Evolutionary conservation across 768 basidiomycete species (phyloP).

Genomic region (Tricholoma flavovirens): DNA sequence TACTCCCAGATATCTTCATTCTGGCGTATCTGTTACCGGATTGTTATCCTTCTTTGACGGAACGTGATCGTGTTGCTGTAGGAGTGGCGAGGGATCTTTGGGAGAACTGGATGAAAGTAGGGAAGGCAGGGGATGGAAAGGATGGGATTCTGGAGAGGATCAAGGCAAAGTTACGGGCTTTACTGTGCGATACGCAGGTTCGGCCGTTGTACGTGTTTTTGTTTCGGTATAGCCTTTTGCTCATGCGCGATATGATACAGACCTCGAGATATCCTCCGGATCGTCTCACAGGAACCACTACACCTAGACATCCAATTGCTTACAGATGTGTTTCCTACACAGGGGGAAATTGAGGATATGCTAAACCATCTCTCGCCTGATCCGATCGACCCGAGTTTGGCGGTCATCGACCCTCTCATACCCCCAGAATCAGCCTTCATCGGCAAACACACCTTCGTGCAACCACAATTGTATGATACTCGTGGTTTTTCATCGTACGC

Average conservation of each 20-base stretch:
- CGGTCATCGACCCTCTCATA: slow-evolving; percentile 54
- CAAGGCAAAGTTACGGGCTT: slow-evolving; percentile 34
- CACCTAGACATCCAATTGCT: slow-evolving; percentile 36
- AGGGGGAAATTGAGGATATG: slow-evolving; percentile 39
- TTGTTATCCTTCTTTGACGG: slow-evolving; percentile 18
- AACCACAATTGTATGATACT: slow-evolving; percentile 29
- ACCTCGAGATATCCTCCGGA: slow-evolving; percentile 40
- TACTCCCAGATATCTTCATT: slow-evolving; percentile 43
- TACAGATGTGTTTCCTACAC: slow-evolving; percentile 47
- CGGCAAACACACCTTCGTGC: neutral
- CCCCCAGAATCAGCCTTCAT: slow-evolving; percentile 33
- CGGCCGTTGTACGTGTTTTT: slow-evolving; percentile 27
- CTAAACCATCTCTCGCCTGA: slow-evolving; percentile 40
- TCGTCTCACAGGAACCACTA: slow-evolving; percentile 29
- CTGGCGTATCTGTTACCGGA: slow-evolving; percentile 43
- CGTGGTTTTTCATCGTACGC: slow-evolving; percentile 60
- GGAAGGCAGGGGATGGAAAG: slow-evolving; percentile 17
- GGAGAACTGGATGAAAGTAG: slow-evolving; percentile 23
- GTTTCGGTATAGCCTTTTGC: neutral
- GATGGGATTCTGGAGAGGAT: slow-evolving; percentile 27
- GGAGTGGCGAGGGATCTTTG: slow-evolving; percentile 29
- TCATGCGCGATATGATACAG: slow-evolving; percentile 23
- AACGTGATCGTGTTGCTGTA: slow-evolving; percentile 14
- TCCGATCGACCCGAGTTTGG: slow-evolving; percentile 49
- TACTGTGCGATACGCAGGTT: slow-evolving; percentile 36